Evolutionary conservation across 2,329 filamentous ascomycete species (phyloP), one percentile per base, ranked within the genome.

Genomic region (Colletotrichum sp.): DNA sequence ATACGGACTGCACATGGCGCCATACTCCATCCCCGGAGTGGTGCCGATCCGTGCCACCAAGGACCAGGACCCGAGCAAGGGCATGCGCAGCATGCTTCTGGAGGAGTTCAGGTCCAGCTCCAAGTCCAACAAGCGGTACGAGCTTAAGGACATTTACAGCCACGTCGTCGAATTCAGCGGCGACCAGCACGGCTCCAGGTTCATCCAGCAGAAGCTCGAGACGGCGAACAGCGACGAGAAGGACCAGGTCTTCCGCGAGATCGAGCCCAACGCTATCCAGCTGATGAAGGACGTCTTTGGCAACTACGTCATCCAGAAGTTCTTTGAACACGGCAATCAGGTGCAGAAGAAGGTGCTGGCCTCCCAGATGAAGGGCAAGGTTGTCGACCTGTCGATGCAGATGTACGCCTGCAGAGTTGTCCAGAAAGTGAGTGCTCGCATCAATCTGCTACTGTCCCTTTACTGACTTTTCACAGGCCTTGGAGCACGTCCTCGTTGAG

Each of bases 241-340:
- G 85, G 95, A 98, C 36, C 93, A 93, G 72, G 91, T 99, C 1
- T 99, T 98, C 87, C 89, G 90, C 1, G 97, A 99, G 84, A 95
- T 99, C 62, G 91, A 95, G 80, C 91, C 93, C 1, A 97, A 99
- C 79, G 92, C 94, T 2, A 85, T 98, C 34, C 95, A 96, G 81
- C 88, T 99, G 64, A 98, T 98, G 95, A 96, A 94, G 62, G 97
- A 99, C 83, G 94, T 99, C 0, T 99, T 98, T 82, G 97, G 97
- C 70, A 99, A 99, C 84, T 99, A 99, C 82, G 97, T 99, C 44
- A 96, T 99, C 52, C 97, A 99, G 82, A 99, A 98, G 84, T 93
- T 99, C 82, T 98, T 99, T 78, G 96, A 99, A 83, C 95, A 99
- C 83, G 96, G 97, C 52, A 98, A 95, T 79, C 96, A 98, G 84